phyloP scores from a whole-genome alignment of 495 filamentous ascomycete species.

The Aspergillus campestris region DNA sequence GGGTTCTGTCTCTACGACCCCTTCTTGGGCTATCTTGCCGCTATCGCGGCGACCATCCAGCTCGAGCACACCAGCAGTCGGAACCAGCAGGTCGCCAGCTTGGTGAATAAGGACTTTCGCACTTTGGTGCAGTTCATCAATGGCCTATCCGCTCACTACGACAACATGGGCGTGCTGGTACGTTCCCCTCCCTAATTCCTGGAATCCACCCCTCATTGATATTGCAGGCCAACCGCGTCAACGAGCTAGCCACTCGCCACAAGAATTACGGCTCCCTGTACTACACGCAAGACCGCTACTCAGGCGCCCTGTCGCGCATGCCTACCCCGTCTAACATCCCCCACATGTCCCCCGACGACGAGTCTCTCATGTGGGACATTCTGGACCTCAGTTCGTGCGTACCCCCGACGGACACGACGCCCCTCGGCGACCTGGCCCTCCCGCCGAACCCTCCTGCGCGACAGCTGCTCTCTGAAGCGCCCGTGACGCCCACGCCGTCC shows the following conservation, averaged over 20 bases:
- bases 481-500: neutral
- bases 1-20: slow-evolving; percentile 15
- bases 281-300: slow-evolving; percentile 22
- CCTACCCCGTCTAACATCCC: slow-evolving; percentile 21
- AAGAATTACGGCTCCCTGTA: slow-evolving; percentile 22
- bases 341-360: slow-evolving; percentile 18
- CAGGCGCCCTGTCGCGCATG: slow-evolving; percentile 18
- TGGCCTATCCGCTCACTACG: slow-evolving; percentile 14
- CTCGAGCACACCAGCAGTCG: slow-evolving; percentile 21
- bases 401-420: neutral
- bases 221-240: slow-evolving; percentile 12
- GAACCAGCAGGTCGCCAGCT: slow-evolving; percentile 17
- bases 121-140: slow-evolving; percentile 18
- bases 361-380: slow-evolving; percentile 24
- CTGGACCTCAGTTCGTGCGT: slow-evolving; percentile 18
- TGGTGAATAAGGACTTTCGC: slow-evolving; percentile 19
- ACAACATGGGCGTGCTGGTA: slow-evolving; percentile 19
- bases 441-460: neutral
- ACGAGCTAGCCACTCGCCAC: slow-evolving; percentile 16
- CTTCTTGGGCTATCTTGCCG: slow-evolving; percentile 22
- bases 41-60: slow-evolving; percentile 24
- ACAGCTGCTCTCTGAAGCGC: neutral
- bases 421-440: slow-evolving; percentile 1
- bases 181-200: neutral
- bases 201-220: neutral